A percentile compares a stretch with the other conserved stretches of the same genome.
These are phyloP conservation scores for Aureobasidium namibiae DNA, from an alignment of 2,329 filamentous ascomycete species.

Conservation along the genomic window DNA sequence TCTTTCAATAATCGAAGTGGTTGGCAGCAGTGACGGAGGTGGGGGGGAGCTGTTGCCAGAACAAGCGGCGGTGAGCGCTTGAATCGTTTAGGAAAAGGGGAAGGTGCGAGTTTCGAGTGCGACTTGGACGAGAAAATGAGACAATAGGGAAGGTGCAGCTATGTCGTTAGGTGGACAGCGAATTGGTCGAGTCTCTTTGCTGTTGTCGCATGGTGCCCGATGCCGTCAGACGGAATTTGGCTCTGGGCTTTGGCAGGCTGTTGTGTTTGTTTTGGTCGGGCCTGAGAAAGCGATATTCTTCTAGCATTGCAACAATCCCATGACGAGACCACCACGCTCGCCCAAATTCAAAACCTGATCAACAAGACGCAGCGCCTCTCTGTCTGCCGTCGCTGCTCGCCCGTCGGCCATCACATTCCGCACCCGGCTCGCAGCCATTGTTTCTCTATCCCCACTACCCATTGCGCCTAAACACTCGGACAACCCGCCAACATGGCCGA, in stretches of 20 bases:
- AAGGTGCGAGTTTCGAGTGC: background rate
- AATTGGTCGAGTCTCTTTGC: background rate
- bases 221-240: slow-evolving; percentile 10
- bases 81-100: background rate
- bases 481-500: slow-evolving; percentile 59
- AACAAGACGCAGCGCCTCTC: background rate
- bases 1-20: background rate
- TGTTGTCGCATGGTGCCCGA: slow-evolving; percentile 1
- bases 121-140: background rate
- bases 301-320: background rate
- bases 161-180: background rate
- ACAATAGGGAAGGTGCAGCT: background rate
- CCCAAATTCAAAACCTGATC: background rate
- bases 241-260: background rate
- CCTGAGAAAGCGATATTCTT: background rate
- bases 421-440: background rate
- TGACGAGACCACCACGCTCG: background rate
- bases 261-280: slow-evolving; percentile 4
- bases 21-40: background rate
- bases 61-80: background rate
- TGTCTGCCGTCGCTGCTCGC: background rate
- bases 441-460: background rate
- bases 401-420: background rate
- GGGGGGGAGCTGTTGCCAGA: background rate
- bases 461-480: background rate